phyloP scores from a whole-genome alignment of 345 rosid genomes.

The Ailanthus altissimus region DNA sequence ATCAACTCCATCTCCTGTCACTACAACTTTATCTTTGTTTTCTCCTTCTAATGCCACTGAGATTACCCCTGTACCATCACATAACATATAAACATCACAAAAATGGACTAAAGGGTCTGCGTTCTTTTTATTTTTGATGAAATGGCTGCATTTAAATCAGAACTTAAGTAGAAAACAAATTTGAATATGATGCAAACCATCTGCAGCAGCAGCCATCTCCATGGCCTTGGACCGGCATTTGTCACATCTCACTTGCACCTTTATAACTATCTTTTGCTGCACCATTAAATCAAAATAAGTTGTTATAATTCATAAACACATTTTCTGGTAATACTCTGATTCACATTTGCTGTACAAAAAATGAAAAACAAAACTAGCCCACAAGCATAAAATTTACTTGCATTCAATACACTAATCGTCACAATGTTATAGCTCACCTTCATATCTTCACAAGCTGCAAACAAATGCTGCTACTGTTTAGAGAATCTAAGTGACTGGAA shows the following conservation, averaged over 20 bases:
- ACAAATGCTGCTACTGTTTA: not conserved
- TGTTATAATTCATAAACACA: not conserved
- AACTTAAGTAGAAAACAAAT: too few species aligned
- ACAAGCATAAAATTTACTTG: not conserved
- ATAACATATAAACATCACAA: not conserved
- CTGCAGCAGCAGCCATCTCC: constrained; percentile 17
- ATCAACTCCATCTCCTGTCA: constrained; percentile 23
- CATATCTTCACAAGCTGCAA: not conserved
- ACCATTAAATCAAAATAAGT: not conserved
- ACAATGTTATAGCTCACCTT: too few species aligned
- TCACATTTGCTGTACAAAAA: too few species aligned
- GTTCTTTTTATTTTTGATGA: not conserved
- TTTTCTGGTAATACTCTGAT: too few species aligned
- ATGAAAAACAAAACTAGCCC: not conserved
- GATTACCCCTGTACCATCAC: constrained; percentile 15
- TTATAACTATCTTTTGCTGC: constrained; percentile 24
- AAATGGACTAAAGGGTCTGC: not conserved
- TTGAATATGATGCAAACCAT: not conserved
- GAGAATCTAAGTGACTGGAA: not conserved
- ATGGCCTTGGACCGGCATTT: constrained; percentile 28
- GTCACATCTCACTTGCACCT: constrained; percentile 12
- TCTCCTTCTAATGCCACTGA: constrained; percentile 20
- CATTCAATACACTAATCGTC: too few species aligned
- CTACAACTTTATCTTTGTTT: constrained; percentile 13
- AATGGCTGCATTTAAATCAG: too few species aligned